Conservation (phyloP, 345 rosid genomes). For the Hibiscus trionum region DNA sequence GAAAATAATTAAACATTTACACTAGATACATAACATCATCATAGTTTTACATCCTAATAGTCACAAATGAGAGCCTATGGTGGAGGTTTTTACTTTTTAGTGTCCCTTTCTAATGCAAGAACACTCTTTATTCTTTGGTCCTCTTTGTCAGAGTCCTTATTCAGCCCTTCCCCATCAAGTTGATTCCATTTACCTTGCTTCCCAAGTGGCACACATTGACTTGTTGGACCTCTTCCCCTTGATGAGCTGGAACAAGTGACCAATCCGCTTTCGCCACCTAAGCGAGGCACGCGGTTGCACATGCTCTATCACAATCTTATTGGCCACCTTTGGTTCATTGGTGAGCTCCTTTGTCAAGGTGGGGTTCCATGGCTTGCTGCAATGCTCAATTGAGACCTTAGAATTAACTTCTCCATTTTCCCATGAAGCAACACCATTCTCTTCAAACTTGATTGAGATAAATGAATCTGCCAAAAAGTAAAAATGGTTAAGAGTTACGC, state of each 20-base stretch:
- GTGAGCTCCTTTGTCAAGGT: constrained; percentile 15
- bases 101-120: constrained; percentile 17
- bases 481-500: background rate
- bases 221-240: constrained; percentile 65
- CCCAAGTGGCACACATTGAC: constrained; percentile 56
- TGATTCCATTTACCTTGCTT: constrained; percentile 65
- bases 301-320: constrained; percentile 60
- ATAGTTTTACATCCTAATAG: background rate
- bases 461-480: constrained; percentile 58
- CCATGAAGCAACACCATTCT: constrained; percentile 83
- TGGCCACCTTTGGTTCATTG: background rate
- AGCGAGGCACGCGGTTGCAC: constrained; percentile 44
- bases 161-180: constrained; percentile 70
- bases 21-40: no score
- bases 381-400: constrained; percentile 43
- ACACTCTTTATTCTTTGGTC: constrained; percentile 35
- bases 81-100: constrained; percentile 12
- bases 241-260: constrained; percentile 68
- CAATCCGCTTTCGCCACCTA: constrained; percentile 86
- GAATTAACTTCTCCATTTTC: constrained; percentile 51
- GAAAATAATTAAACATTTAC: no score
- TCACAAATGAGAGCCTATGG: constrained; percentile 19
- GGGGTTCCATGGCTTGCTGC: constrained; percentile 34
- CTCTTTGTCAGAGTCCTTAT: constrained; percentile 74
- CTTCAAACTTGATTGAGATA: constrained; percentile 84